Evolutionary conservation across 2,329 filamentous ascomycete species (phyloP), one percentile per base, ranked within the genome.

Genomic region (Aspergillus sp.): DNA sequence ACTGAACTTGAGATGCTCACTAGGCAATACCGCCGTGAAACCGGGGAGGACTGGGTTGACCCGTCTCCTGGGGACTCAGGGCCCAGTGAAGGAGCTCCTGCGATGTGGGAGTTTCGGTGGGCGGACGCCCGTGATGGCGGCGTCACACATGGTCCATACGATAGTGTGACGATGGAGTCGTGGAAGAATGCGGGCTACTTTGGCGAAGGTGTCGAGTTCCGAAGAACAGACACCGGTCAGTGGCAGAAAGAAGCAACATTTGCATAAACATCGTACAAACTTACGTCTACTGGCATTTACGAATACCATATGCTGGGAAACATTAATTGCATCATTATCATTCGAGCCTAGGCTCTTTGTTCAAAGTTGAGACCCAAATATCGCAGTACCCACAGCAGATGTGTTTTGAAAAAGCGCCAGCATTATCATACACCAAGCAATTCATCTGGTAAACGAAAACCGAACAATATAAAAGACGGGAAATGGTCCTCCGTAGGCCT

Each of bases 151-250:
- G 95, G 95, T 0, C 94, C 95, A 0, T 99, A 92, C 74, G 92
- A 97, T 72, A 86, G 84, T 7, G 75, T 83, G 5, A 94, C 89
- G 39, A 98, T 99, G 95, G 86, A 88, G 69, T 90, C 91, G 2
- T 99, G 95, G 95, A 87, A 90, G 67, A 87, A 91, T 63, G 92
- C 92, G 23, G 95, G 95, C 2, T 98, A 98, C 74, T 99, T 99
- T 77, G 90, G 88, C 12, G 89, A 95, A 65, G 76, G 91, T 0
- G 92, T 97, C 23, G 94, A 93, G 73, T 93, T 94, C 69, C 84
- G 87, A 65, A 81, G 78, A 62, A 84, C 84, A 10, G 81, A 83
- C 49, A 82, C 84, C 23, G 80, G 76, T 21, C 75, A 76, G 10
- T 90, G 88, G 88, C 82, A 71, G 59, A 76, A 76, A 55, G 73